Percentiles rank a stretch among this genome's conserved stretches.
These are phyloP conservation scores for Pyrenula aspistea DNA, from an alignment of 495 filamentous ascomycete genomes.

Conservation along the genomic window DNA sequence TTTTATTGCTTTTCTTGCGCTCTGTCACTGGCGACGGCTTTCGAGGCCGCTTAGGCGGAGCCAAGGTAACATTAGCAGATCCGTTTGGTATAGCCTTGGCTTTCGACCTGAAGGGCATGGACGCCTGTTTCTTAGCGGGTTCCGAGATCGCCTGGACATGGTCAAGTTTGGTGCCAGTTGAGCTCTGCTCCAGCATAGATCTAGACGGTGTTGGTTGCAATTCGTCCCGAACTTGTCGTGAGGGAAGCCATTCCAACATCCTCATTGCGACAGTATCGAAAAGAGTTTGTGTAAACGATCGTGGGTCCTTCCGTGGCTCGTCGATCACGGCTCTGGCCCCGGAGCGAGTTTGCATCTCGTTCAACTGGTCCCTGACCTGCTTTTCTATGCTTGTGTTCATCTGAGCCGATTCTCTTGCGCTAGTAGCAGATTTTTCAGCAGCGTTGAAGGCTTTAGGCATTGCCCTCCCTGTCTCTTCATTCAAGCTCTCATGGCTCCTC, in stretches of 20 bases:
- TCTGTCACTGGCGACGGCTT: slow-evolving; percentile 10
- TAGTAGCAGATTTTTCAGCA: not conserved
- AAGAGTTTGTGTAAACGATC: slow-evolving; percentile 72
- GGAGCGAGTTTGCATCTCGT: slow-evolving; percentile 12
- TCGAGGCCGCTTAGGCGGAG: not conserved
- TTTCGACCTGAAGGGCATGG: slow-evolving; percentile 5
- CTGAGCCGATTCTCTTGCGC: not conserved
- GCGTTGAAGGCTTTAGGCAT: not conserved
- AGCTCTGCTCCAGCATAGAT: slow-evolving; percentile 9
- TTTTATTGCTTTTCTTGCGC: slow-evolving; percentile 3
- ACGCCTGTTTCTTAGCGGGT: not conserved
- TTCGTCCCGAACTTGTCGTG: slow-evolving; percentile 19
- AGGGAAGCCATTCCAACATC: slow-evolving; percentile 70
- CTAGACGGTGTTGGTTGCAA: slow-evolving; percentile 6
- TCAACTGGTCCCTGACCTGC: slow-evolving; percentile 13
- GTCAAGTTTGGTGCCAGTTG: slow-evolving; percentile 8
- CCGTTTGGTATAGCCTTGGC: slow-evolving; percentile 6
- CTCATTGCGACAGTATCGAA: slow-evolving; percentile 67
- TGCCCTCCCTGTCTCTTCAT: not conserved
- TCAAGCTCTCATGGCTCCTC: not conserved
- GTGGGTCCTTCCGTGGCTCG: slow-evolving; percentile 58
- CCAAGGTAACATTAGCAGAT: not conserved
- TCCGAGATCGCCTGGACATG: not conserved
- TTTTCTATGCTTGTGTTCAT: slow-evolving; percentile 3
- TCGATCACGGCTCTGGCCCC: slow-evolving; percentile 5